Evolutionary conservation across 345 rosid genomes (phyloP).

Genomic region (Euphorbia pulcherrima): DNA sequence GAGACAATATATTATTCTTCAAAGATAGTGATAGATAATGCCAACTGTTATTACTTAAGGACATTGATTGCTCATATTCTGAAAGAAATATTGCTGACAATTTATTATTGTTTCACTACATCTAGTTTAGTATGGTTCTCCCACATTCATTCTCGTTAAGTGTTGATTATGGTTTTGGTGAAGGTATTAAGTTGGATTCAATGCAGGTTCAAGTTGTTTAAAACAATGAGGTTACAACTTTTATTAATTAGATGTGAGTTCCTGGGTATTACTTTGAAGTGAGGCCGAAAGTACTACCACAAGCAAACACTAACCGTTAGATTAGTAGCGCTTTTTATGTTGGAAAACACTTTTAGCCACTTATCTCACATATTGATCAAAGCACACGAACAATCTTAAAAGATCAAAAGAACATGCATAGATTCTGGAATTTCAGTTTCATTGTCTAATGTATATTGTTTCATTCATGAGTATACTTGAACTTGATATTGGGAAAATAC

Average conservation of each 20-base stretch:
- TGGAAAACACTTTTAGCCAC: background rate
- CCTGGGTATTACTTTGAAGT: background rate
- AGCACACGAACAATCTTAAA: background rate
- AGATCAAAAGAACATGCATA: background rate
- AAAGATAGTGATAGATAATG: background rate
- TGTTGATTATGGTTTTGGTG: constrained; percentile 1
- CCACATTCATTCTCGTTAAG: background rate
- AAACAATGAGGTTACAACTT: background rate
- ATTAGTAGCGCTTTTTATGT: background rate
- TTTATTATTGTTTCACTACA: background rate
- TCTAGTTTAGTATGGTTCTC: background rate
- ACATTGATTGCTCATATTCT: background rate
- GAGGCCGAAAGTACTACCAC: background rate
- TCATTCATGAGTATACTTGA: background rate
- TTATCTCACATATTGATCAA: background rate
- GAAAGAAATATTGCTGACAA: background rate
- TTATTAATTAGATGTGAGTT: too few relatives aligned
- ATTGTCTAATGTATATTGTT: background rate
- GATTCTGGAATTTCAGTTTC: background rate
- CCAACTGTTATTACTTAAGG: background rate
- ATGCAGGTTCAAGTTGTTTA: background rate
- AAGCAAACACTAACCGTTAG: background rate
- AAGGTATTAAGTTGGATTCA: background rate
- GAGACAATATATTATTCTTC: constrained; percentile 1
- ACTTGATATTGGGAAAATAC: background rate